Evolutionary conservation across 441 rosid genomes (phyloP), one percentile per base, ranked within the genome.

Genomic region (Hura crepitans): DNA sequence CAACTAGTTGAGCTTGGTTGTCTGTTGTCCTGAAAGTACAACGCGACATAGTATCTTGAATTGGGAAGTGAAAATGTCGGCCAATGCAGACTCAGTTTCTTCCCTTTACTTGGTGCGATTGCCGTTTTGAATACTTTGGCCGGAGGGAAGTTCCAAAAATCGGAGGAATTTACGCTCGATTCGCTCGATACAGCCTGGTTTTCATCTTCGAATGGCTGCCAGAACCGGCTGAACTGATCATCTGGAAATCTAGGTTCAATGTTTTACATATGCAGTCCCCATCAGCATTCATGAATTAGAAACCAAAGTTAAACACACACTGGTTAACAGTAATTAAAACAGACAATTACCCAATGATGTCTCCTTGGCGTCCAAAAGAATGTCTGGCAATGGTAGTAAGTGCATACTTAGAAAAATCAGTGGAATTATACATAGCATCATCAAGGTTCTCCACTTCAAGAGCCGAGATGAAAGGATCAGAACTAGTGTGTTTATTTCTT

Each of bases 71-170:
- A 45, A 25, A 73, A 47, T 0, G 80, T 77, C 1, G 97, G 98
- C 98, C 97, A 92, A 47, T 68, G 68, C 59, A 90, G 50, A 62
- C 64, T 69, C 1, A 94, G 72, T 22, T 77, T 74, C 84, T 92
- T 84, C 71, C 87, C 92, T 68, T 70, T 68, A 80, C 83, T 83
- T 10, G 84, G 72, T 15, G 91, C 85, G 70, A 92, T 73, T 9
- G 85, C 97, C 12, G 76, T 73, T 14, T 53, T 59, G 72, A 94
- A 94, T 28, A 81, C 87, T 55, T 69, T 75, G 28, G 60, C 55
- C 0, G 97, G 97, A 12, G 98, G 98, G 39, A 80, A 30, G 80
- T 94, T 92, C 94, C 97, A 94, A 72, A 92, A 90, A 68, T 87
- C 85, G 4, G 80, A 71, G 22, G 84, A 65, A 25, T 62, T 79